These are phyloP conservation scores for Rhynchospora pubera DNA, from an alignment of 176 grass and related monocot species.

Conservation along the genomic window DNA sequence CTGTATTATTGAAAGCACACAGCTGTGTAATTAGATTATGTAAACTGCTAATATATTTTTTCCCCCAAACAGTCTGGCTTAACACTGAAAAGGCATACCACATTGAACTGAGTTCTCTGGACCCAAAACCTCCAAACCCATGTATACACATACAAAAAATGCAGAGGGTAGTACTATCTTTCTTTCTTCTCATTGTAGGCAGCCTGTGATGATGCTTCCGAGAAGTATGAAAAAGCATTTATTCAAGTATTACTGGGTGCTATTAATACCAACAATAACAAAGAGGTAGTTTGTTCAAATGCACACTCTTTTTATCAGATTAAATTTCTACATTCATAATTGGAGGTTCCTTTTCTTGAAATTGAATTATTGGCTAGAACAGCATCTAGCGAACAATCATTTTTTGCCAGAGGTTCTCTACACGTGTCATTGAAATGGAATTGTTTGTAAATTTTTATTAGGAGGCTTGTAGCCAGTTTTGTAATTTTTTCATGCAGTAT, in stretches of 20 bases:
- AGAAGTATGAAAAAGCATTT: conserved; percentile 51
- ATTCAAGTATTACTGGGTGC: conserved; percentile 66
- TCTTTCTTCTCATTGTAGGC: conserved; percentile 35
- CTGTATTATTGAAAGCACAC: not conserved
- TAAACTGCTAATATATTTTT: not conserved
- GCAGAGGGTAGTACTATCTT: not conserved
- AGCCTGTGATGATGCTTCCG: conserved; percentile 59
- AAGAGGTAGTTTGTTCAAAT: conserved; percentile 44
- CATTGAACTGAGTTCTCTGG: not conserved
- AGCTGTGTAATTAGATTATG: not conserved
- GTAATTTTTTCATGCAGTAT: not conserved
- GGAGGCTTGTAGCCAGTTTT: not conserved
- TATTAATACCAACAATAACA: conserved; percentile 34
- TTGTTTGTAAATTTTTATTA: not conserved
- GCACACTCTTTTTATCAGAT: not conserved
- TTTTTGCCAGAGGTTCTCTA: not conserved
- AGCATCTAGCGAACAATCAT: not conserved
- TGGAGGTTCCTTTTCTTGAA: not conserved
- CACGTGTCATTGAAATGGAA: not conserved
- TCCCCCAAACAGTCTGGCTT: not conserved
- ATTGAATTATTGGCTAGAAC: not conserved
- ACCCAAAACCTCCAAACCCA: not conserved
- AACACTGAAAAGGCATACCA: not conserved
- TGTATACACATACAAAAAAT: not conserved
- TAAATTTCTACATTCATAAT: not conserved